phyloP scores from a whole-genome alignment of 78 protist species.

The Monocercomonoides exilis region DNA sequence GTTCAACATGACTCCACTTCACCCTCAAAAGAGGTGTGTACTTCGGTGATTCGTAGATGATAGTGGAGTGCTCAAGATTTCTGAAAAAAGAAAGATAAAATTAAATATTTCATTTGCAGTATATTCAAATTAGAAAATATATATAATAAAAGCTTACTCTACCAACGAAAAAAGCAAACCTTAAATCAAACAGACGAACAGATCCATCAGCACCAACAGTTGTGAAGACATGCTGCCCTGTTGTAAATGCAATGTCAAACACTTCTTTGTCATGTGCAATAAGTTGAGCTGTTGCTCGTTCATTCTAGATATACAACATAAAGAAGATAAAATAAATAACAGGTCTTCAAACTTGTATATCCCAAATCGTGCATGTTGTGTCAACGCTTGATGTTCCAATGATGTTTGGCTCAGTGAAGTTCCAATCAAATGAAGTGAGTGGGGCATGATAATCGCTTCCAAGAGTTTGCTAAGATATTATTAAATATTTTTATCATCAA shows the following conservation, averaged over 20 bases:
- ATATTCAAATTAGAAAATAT: too few species aligned
- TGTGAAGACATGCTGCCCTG: constrained; percentile 29
- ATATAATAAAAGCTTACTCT: too few species aligned
- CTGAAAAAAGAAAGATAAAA: background rate
- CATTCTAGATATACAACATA: background rate
- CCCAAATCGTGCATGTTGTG: constrained; percentile 88
- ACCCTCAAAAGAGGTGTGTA: constrained; percentile 74
- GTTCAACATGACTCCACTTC: constrained; percentile 87
- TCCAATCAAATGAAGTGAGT: constrained; percentile 95
- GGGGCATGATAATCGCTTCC: constrained; percentile 90
- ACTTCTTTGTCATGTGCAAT: constrained; percentile 98
- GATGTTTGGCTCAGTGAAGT: constrained; percentile 62
- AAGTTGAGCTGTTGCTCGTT: constrained; percentile 74
- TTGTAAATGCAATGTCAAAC: constrained; percentile 79
- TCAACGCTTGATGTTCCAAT: constrained; percentile 76
- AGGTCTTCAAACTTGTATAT: constrained; percentile 22
- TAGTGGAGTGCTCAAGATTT: constrained; percentile 84
- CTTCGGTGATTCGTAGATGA: constrained; percentile 77
- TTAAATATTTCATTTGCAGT: background rate
- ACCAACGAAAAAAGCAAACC: constrained; percentile 31
- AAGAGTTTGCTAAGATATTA: constrained; percentile 47
- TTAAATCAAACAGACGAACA: constrained; percentile 90
- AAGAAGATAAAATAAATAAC: too few species aligned
- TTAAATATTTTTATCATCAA: background rate
- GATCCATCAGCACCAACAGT: constrained; percentile 75